Percentiles rank a stretch among this genome's conserved stretches.
Evolutionary conservation across 2,329 filamentous ascomycete genomes (phyloP).

Genomic region (Fusarium sp.): DNA sequence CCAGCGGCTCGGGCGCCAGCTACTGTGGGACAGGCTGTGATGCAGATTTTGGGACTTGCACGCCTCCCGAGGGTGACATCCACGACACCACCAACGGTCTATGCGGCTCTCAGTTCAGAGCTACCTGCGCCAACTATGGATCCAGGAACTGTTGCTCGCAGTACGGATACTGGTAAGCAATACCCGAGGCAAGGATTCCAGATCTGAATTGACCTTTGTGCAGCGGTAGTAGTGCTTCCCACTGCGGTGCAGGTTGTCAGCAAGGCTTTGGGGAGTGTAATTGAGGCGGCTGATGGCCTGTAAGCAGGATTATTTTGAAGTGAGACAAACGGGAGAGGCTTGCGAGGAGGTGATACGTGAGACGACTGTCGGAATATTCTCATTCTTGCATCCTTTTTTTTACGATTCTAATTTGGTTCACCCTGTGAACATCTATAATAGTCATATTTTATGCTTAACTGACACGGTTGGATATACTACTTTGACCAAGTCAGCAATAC

Average conservation of each 20-base stretch:
- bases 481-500: neutral
- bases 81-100: constrained; percentile 52
- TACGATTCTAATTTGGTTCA: neutral
- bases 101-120: constrained; percentile 48
- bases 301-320: constrained; percentile 1
- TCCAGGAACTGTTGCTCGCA: constrained; percentile 52
- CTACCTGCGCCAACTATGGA: constrained; percentile 49
- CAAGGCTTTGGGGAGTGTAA: constrained; percentile 49
- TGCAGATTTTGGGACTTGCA: constrained; percentile 50
- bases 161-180: constrained; percentile 51
- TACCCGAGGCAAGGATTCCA: neutral
- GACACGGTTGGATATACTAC: neutral
- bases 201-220: constrained; percentile 2
- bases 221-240: constrained; percentile 44
- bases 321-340: constrained; percentile 14
- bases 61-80: constrained; percentile 35
- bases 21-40: constrained; percentile 56
- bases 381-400: constrained; percentile 11
- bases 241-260: constrained; percentile 53
- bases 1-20: constrained; percentile 47
- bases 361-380: constrained; percentile 7
- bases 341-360: constrained; percentile 10
- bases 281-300: constrained; percentile 23
- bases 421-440: neutral
- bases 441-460: constrained; percentile 3